Percentiles rank a stretch among this genome's conserved stretches.
phyloP scores from a whole-genome alignment of 257 asterid genomes.

The Nicotiana otophora region DNA sequence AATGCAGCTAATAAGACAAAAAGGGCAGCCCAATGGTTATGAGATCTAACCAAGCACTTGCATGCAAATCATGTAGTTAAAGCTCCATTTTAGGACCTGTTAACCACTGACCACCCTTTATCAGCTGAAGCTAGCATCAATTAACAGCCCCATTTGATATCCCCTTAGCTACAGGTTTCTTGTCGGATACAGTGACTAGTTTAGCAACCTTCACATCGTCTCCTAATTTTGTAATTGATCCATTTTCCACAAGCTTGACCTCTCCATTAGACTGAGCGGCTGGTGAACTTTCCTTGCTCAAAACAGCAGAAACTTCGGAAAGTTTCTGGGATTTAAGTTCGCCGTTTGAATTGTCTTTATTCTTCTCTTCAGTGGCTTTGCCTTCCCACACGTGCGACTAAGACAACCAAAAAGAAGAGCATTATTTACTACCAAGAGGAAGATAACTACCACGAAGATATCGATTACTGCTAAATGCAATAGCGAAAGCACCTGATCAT shows the following conservation, averaged over 20 bases:
- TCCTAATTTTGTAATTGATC: slow-evolving; percentile 10
- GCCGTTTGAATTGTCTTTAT: slow-evolving; percentile 24
- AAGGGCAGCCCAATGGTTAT: background rate
- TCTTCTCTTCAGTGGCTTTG: slow-evolving; percentile 21
- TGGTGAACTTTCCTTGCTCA: slow-evolving; percentile 11
- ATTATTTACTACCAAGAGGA: background rate
- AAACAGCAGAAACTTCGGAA: slow-evolving; percentile 15
- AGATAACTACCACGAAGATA: background rate
- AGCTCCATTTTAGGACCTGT: background rate
- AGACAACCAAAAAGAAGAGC: background rate
- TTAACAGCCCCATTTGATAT: slow-evolving; percentile 35
- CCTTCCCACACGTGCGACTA: slow-evolving; percentile 19
- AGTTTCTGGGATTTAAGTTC: slow-evolving; percentile 22
- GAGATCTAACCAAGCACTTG: background rate
- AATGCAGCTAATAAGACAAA: slow-evolving; percentile 6
- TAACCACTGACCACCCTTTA: slow-evolving; percentile 11
- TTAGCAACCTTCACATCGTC: slow-evolving; percentile 15
- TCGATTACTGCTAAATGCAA: background rate
- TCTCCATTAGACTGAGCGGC: slow-evolving; percentile 16
- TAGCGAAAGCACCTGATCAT: background rate
- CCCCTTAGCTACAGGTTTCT: slow-evolving; percentile 13
- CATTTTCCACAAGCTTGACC: background rate
- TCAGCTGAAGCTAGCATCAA: slow-evolving; percentile 31
- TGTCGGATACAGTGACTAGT: slow-evolving; percentile 25
- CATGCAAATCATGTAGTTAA: background rate